Evolutionary conservation across 805 yeast species (phyloP).

Genomic region (Yarrowia deformans): DNA sequence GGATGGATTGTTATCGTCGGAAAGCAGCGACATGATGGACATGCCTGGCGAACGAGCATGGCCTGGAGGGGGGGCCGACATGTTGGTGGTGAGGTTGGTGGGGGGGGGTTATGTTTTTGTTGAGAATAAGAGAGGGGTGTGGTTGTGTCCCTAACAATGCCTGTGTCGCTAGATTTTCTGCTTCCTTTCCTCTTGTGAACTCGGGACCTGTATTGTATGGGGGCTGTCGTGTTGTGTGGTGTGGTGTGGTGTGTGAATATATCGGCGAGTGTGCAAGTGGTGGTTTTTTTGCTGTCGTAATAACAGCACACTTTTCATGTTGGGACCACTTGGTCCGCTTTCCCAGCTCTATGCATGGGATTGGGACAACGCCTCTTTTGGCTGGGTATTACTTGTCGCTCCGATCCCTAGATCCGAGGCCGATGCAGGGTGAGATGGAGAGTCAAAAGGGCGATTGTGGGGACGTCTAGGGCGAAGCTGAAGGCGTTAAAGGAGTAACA

Average conservation of each 20-base stretch:
- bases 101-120: no score
- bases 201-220: background rate
- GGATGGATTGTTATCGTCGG: constrained; percentile 33
- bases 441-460: background rate
- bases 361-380: constrained; percentile 11
- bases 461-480: background rate
- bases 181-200: background rate
- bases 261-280: constrained; percentile 7
- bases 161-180: no score
- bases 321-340: constrained; percentile 23
- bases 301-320: constrained; percentile 34
- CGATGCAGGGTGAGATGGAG: background rate
- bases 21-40: constrained; percentile 38
- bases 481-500: no score
- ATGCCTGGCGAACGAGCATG: constrained; percentile 36
- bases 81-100: background rate
- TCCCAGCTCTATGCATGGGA: constrained; percentile 19
- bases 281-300: constrained; percentile 17
- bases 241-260: background rate
- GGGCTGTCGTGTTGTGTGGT: no score
- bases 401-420: background rate
- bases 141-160: no score
- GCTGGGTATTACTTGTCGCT: background rate
- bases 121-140: no score
- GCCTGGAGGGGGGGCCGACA: constrained; percentile 21